Evolutionary conservation across 2,329 filamentous ascomycete species (phyloP).

Genomic region (Ceratocystis eucalypticola): DNA sequence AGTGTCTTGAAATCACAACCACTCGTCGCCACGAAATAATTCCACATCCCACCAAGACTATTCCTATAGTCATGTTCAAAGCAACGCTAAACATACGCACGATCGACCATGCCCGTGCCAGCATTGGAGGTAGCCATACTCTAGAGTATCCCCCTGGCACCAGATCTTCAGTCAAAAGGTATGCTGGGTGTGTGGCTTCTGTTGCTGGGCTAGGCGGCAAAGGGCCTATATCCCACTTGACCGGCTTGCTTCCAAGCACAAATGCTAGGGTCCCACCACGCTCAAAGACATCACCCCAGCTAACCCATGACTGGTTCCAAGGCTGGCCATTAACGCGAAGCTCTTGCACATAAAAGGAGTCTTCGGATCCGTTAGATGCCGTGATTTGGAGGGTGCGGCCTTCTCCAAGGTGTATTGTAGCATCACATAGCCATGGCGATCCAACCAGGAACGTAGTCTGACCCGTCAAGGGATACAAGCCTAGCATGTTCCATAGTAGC

Average conservation of each 20-base stretch:
- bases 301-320: conserved; percentile 53
- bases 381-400: conserved; percentile 43
- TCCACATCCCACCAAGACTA: not conserved
- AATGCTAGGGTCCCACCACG: conserved; percentile 51
- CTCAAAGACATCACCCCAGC: conserved; percentile 52
- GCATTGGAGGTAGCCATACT: not conserved
- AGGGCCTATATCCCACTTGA: conserved; percentile 45
- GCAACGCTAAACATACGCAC: not conserved
- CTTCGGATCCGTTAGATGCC: conserved; percentile 25
- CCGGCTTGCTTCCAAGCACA: conserved; percentile 40
- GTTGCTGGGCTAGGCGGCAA: conserved; percentile 43
- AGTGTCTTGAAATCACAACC: not conserved
- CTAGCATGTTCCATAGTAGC: conserved; percentile 55
- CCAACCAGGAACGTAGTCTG: conserved; percentile 55
- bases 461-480: conserved; percentile 53
- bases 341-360: conserved; percentile 49
- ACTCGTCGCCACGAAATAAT: not conserved
- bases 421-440: conserved; percentile 47
- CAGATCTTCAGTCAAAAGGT: not conserved
- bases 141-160: not conserved
- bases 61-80: not conserved
- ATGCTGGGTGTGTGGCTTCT: not conserved
- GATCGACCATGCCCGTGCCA: not conserved
- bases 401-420: conserved; percentile 45
- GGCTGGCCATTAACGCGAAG: conserved; percentile 48